A percentile compares a stretch with the other conserved stretches of the same genome.
Conservation (phyloP, 192 early-diverging fungal species). For the Pilobolus umbonatus region DNA sequence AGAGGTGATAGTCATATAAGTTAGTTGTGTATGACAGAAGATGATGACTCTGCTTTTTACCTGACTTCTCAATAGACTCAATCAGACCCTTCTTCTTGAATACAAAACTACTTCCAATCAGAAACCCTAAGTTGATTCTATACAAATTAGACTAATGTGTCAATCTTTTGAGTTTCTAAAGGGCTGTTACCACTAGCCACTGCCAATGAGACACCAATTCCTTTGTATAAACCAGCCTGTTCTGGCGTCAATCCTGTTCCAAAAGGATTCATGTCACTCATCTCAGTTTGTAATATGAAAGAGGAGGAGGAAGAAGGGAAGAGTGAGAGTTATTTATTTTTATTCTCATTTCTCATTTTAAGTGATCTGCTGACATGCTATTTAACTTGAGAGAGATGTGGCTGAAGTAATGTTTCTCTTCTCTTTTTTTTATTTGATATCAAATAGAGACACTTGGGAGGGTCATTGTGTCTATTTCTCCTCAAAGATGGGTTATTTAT, state of each 20-base stretch:
- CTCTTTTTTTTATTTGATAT: too few species aligned
- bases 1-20: background rate
- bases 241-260: background rate
- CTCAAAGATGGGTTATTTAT: too few species aligned
- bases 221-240: slow-evolving; percentile 43
- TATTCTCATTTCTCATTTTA: too few species aligned
- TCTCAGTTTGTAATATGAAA: background rate
- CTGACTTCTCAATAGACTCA: slow-evolving; percentile 61
- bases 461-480: too few species aligned
- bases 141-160: background rate
- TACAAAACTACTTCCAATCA: slow-evolving; percentile 93
- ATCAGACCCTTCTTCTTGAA: slow-evolving; percentile 94
- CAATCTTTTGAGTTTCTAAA: background rate
- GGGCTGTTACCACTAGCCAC: slow-evolving; percentile 47
- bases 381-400: too few species aligned
- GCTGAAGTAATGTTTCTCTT: too few species aligned
- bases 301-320: background rate
- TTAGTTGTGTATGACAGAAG: too few species aligned
- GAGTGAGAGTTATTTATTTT: too few species aligned
- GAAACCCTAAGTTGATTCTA: slow-evolving; percentile 53
- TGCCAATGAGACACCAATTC: slow-evolving; percentile 80
- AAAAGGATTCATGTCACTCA: slow-evolving; percentile 18
- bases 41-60: too few species aligned
- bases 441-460: too few species aligned
- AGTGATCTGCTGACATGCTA: too few species aligned